Base-by-base conservation (phyloP, 78 protist species). In the Acrasis kona region DNA sequence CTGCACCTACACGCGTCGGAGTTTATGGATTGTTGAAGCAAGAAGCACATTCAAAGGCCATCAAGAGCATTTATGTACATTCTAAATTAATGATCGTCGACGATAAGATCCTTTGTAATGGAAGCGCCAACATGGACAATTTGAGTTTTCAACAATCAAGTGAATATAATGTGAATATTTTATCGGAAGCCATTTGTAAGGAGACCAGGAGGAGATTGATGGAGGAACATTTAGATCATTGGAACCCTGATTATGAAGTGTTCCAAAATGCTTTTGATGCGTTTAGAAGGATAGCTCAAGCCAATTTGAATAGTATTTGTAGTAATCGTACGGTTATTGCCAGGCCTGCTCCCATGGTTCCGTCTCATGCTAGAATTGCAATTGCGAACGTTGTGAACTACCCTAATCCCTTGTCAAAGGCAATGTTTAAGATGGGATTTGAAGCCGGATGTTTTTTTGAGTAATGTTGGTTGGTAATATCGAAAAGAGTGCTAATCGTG, bases 1-100 rank as follows among this genome's bases (percentile, higher is more conserved):
- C 83, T 28, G 89, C 89, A 10, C 89, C 89, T 0, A 80, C 79
- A 1, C 36, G 89, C 57, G 89, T 85, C 40, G 89, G 89, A 19
- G 71, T 85, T 36, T 85, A 79, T 77, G 89, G 89, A 50, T 41
- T 85, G 2, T 72, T 85, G 1, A 39, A 74, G 39, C 81, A 78
- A 64, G 88, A 84, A 67, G 72, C 66, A 28, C 79, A 74, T 35
- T 50, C 79, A 10, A 84, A 42, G 39, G 36, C 84, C 72, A 19
- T 85, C 6, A 78, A 85, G 64, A 83, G 87, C 30, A 78, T 85
- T 5, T 85, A 85, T 30, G 71, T 85, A 28, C 89, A 85, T 34
- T 85, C 89, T 9, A 85, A 85, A 66, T 28, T 85, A 3, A 41
- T 72, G 10, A 58, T 85, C 10, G 84, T 79, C 12, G 89, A 85